Base-by-base conservation (phyloP, 345 rosid species). In the Gossypium sturtianum region DNA sequence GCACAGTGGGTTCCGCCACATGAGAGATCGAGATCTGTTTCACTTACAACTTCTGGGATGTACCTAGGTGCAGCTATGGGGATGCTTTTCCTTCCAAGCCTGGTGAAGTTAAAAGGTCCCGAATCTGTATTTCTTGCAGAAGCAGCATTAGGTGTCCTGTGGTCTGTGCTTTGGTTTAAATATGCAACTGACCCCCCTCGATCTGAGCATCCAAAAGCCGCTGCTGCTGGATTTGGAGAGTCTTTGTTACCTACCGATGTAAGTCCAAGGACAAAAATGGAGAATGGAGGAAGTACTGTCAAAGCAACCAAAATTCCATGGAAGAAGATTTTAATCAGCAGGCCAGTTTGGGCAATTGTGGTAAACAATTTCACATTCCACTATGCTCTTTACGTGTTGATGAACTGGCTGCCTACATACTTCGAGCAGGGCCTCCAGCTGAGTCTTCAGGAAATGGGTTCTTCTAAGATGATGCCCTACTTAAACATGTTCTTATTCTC, bases 1-100 rank as follows among this genome's bases (percentile, higher is more conserved):
- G 99, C 98, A 41, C 97, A 93, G 83, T 94, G 99, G 98, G 98
- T 94, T 52, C 98, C 98, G 12, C 98, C 98, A 27, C 98, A 93
- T 66, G 97, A 94, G 82, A 86, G 98, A 72, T 94, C 98, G 67
- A 89, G 98, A 79, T 86, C 97, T 23, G 98, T 94, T 75, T 93
- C 98, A 2, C 91, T 94, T 74, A 90, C 98, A 11, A 94, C 94
- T 25, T 94, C 96, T 0, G 99, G 98, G 68, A 94, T 94, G 98
- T 94, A 94, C 81, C 83, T 94, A 63, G 98, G 98, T 62, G 98
- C 98, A 70, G 98, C 98, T 63, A 84, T 90, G 83, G 98, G 98
- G 62, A 94, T 94, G 98, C 93, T 94, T 80, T 10, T 91, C 69
- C 98, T 94, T 76, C 97, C 98, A 12, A 89, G 86, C 78, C 85